phyloP scores from a whole-genome alignment of 2,329 filamentous ascomycete genomes.

The Talaromyces sp. region DNA sequence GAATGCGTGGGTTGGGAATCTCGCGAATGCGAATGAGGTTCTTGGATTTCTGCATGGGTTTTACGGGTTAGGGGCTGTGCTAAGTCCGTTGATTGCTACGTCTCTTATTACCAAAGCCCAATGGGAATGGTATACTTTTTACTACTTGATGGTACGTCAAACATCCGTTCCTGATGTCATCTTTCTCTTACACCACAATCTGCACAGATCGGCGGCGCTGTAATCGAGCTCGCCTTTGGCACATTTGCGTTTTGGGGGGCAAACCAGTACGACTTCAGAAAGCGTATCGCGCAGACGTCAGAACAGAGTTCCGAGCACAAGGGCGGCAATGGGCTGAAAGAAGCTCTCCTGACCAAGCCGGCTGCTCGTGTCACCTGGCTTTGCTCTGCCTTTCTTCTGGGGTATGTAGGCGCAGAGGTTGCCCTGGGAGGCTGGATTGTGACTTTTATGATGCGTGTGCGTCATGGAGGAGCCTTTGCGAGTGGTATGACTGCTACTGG shows the following conservation, averaged over 20 bases:
- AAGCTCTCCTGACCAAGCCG: slow-evolving; percentile 9
- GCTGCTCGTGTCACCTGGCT: slow-evolving; percentile 58
- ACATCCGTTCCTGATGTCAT: not conserved
- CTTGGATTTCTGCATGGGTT: slow-evolving; percentile 65
- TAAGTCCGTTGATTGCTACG: slow-evolving; percentile 66
- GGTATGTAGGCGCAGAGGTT: slow-evolving; percentile 70
- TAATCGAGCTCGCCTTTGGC: slow-evolving; percentile 46
- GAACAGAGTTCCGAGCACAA: slow-evolving; percentile 1
- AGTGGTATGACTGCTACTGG: slow-evolving; percentile 72
- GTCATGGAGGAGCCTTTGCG: slow-evolving; percentile 63
- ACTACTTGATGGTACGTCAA: slow-evolving; percentile 63
- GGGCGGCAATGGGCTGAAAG: slow-evolving; percentile 6
- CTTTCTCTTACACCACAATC: not conserved
- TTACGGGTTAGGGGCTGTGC: slow-evolving; percentile 65
- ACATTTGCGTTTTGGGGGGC: slow-evolving; percentile 15
- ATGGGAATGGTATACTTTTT: slow-evolving; percentile 66
- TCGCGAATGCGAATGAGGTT: slow-evolving; percentile 67
- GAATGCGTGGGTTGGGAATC: slow-evolving; percentile 64
- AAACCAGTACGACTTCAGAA: slow-evolving; percentile 12
- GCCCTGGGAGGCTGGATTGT: slow-evolving; percentile 76
- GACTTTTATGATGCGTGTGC: slow-evolving; percentile 77
- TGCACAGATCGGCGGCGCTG: slow-evolving; percentile 34
- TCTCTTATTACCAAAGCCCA: slow-evolving; percentile 61
- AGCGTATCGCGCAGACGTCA: not conserved
- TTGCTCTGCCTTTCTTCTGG: slow-evolving; percentile 65